phyloP scores from a whole-genome alignment of 2,329 filamentous ascomycete genomes.

The Microsporum audouinii region DNA sequence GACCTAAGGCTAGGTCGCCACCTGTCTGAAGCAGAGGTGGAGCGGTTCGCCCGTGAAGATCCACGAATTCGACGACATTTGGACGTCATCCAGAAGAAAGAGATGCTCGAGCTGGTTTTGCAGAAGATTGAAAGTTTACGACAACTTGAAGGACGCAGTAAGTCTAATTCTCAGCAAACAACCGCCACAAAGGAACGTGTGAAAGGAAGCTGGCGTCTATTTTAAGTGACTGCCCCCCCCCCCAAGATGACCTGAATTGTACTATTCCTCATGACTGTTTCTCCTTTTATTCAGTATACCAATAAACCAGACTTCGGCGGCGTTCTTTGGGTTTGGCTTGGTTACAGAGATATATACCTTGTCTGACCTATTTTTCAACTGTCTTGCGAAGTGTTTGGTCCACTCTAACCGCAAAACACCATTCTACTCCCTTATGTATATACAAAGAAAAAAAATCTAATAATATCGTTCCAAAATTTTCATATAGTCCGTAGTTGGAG shows the following conservation, averaged over 20 bases:
- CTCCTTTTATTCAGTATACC: neutral
- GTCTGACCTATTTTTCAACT: neutral
- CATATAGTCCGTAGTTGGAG: neutral
- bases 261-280: conserved; percentile 1
- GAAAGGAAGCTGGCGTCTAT: conserved; percentile 33
- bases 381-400: neutral
- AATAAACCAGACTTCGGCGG: neutral
- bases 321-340: neutral
- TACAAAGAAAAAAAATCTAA: neutral
- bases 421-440: neutral
- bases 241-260: neutral
- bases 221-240: conserved; percentile 20
- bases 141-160: conserved; percentile 66
- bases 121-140: conserved; percentile 90
- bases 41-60: conserved; percentile 86
- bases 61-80: conserved; percentile 79
- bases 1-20: conserved; percentile 76
- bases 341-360: neutral
- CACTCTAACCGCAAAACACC: neutral
- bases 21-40: conserved; percentile 66
- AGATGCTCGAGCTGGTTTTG: conserved; percentile 80
- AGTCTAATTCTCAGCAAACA: conserved; percentile 36
- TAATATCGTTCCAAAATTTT: neutral
- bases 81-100: conserved; percentile 84
- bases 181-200: conserved; percentile 28